Percentiles rank a stretch among this genome's conserved stretches.
These are phyloP conservation scores for Fusarium praegraminearum DNA, from an alignment of 2,329 filamentous ascomycete species.

Conservation along the genomic window DNA sequence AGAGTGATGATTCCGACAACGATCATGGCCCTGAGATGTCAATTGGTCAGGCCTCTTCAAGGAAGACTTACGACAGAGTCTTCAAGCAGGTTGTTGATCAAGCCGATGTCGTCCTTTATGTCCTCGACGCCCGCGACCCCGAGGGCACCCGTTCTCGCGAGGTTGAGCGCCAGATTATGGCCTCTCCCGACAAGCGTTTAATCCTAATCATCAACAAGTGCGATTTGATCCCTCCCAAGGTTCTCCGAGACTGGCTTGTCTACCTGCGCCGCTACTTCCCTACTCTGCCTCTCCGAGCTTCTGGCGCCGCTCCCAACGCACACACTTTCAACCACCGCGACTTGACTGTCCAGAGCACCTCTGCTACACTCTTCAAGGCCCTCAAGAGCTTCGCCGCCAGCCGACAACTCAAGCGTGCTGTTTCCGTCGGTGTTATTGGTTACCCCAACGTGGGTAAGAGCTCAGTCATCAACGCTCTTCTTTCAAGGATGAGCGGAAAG, in stretches of 20 bases:
- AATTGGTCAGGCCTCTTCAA: slow-evolving; percentile 71
- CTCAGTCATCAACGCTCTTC: slow-evolving; percentile 93
- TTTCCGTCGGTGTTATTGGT: slow-evolving; percentile 92
- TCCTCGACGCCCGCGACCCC: slow-evolving; percentile 91
- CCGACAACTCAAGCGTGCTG: slow-evolving; percentile 86
- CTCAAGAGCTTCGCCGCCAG: slow-evolving; percentile 89
- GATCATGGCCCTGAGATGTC: slow-evolving; percentile 67
- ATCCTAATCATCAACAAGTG: slow-evolving; percentile 97
- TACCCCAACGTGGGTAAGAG: slow-evolving; percentile 98
- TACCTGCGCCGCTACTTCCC: slow-evolving; percentile 92
- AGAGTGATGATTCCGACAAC: slow-evolving; percentile 60
- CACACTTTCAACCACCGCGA: slow-evolving; percentile 94
- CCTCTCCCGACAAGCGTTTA: slow-evolving; percentile 86
- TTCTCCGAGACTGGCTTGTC: slow-evolving; percentile 85
- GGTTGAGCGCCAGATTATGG: slow-evolving; percentile 91
- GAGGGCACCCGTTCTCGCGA: slow-evolving; percentile 91
- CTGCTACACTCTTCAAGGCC: slow-evolving; percentile 85
- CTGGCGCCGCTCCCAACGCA: slow-evolving; percentile 83
- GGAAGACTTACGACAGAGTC: slow-evolving; percentile 92
- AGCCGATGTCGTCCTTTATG: slow-evolving; percentile 91
- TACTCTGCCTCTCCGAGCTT: slow-evolving; percentile 88
- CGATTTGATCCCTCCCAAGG: slow-evolving; percentile 84
- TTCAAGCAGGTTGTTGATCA: slow-evolving; percentile 93
- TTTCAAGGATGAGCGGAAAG: slow-evolving; percentile 78
- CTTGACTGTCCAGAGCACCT: slow-evolving; percentile 86